Evolutionary conservation across 2,329 filamentous ascomycete species (phyloP), one percentile per base, ranked within the genome.

Genomic region (Phialemoniopsis sp.): DNA sequence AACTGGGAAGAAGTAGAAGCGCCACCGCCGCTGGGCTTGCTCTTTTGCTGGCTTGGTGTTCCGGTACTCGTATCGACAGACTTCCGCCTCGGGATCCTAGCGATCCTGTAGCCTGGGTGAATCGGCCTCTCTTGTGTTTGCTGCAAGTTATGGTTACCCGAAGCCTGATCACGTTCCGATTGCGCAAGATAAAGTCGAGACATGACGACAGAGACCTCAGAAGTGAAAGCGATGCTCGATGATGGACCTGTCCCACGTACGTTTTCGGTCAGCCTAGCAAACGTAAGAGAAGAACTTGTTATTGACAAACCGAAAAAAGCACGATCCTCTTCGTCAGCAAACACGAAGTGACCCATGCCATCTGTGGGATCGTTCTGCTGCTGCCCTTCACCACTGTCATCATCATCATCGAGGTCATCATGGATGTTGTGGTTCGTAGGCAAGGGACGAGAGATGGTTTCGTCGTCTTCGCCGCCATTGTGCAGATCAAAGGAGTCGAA

Each of bases 141-240:
- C 26, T n/a, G 14, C 41, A 26, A 12, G 18, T 26, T 13, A 47
- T 31, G 10, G n/a, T n/a, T n/a, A n/a, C n/a, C n/a, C n/a, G n/a
- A n/a, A n/a, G n/a, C n/a, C n/a, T n/a, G n/a, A n/a, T n/a, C n/a
- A n/a, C n/a, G n/a, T n/a, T n/a, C n/a, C n/a, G n/a, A n/a, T n/a
- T n/a, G n/a, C n/a, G n/a, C n/a, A n/a, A n/a, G n/a, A n/a, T n/a
- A n/a, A n/a, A n/a, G n/a, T n/a, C 42, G 34, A 8, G 45, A 34
- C 17, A 48, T 32, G 12, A 47, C 47, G 4, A 36, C 19, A 15
- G 38, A 36, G 17, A 53, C 50, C 30, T 46, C 43, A 1, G 49
- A 47, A n/a, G 42, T 39, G 14, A 54, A 53, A 7, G 51, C 50
- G 13, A 53, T 54, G 21, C 53, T 54, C 10, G 50, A 53, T 6